Conservation (phyloP, 2,329 filamentous ascomycete species). For the Colletotrichum gigasporum region DNA sequence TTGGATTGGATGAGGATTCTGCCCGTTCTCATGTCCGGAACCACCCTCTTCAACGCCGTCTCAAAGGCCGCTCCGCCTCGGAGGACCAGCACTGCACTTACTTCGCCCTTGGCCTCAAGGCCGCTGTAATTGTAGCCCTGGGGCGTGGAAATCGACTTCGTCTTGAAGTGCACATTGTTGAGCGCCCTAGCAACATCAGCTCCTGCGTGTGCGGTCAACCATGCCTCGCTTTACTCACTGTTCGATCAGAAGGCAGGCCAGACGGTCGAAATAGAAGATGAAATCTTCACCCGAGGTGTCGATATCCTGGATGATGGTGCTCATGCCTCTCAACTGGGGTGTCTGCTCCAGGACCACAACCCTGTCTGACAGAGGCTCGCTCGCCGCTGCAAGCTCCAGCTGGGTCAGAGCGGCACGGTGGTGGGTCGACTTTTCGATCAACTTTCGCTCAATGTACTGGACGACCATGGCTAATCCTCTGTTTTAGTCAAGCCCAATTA, state of each 20-base stretch:
- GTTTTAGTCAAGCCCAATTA: slow-evolving; percentile 2
- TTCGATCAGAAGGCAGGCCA: slow-evolving; percentile 87
- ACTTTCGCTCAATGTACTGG: slow-evolving; percentile 88
- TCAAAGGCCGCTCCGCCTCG: slow-evolving; percentile 91
- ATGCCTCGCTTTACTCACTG: slow-evolving; percentile 55
- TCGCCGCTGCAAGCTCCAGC: slow-evolving; percentile 77
- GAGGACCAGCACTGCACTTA: slow-evolving; percentile 88
- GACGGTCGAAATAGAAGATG: slow-evolving; percentile 95
- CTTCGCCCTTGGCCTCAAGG: slow-evolving; percentile 74
- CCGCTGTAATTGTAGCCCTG: slow-evolving; percentile 76
- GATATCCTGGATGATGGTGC: slow-evolving; percentile 87
- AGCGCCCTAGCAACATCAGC: slow-evolving; percentile 65
- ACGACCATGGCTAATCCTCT: slow-evolving; percentile 79
- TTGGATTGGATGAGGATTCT: slow-evolving; percentile 92
- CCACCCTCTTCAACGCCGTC: slow-evolving; percentile 85
- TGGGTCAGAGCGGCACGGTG: slow-evolving; percentile 83
- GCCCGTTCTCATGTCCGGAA: slow-evolving; percentile 91
- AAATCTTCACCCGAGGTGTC: slow-evolving; percentile 87
- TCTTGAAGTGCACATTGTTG: slow-evolving; percentile 78
- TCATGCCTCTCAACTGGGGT: slow-evolving; percentile 85
- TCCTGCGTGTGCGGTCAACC: neutral
- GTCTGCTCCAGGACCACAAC: slow-evolving; percentile 80
- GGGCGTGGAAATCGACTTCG: slow-evolving; percentile 74
- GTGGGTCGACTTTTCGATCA: slow-evolving; percentile 84
- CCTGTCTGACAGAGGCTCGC: slow-evolving; percentile 77